Evolutionary conservation across 108 stramenopile species (phyloP).

Genomic region (Pseudonitzschia pungens): DNA sequence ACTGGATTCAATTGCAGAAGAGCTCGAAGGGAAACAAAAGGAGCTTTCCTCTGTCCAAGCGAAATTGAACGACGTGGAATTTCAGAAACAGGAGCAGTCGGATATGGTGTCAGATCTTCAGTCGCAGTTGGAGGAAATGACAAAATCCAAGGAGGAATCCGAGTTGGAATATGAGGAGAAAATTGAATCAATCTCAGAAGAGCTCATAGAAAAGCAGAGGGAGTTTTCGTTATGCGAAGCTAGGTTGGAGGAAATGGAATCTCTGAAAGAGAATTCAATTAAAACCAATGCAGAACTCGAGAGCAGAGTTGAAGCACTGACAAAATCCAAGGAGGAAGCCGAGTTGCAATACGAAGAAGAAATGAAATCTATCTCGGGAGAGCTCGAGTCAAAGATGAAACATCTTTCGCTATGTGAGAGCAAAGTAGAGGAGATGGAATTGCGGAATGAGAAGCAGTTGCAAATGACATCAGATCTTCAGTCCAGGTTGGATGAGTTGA

Average conservation of each 20-base stretch:
- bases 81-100: background rate
- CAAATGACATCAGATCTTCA: background rate
- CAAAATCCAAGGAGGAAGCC: slow-evolving; percentile 5
- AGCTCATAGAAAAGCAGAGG: background rate
- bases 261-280: background rate
- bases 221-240: background rate
- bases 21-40: background rate
- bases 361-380: background rate
- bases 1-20: background rate
- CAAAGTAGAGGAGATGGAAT: background rate
- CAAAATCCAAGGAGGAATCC: slow-evolving; percentile 2
- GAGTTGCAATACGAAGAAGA: background rate
- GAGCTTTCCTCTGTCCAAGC: background rate
- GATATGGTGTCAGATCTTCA: background rate
- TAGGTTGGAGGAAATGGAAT: background rate
- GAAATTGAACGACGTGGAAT: background rate
- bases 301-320: background rate
- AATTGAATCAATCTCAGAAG: background rate
- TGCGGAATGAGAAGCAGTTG: background rate
- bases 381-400: slow-evolving; percentile 3
- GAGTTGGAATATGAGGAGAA: background rate
- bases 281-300: background rate
- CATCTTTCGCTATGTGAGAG: background rate
- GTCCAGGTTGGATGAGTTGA: background rate
- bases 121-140: background rate